Evolutionary conservation across 75 land plant species (phyloP).

Genomic region (Pinus taeda): DNA sequence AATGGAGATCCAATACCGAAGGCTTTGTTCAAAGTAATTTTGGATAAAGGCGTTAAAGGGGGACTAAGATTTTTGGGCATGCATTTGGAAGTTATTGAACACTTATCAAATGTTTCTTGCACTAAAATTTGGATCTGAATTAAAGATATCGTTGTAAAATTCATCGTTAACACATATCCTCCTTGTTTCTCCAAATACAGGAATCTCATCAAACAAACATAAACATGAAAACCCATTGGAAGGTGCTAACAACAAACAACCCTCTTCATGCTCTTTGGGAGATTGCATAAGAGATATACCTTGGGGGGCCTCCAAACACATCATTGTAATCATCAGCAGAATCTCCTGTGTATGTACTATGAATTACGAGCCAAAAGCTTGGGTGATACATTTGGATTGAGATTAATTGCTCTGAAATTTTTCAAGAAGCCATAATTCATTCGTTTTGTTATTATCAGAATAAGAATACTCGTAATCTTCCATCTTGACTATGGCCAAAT

Average conservation of each 20-base stretch:
- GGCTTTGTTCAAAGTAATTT: background rate
- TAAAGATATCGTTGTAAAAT: conserved; percentile 5
- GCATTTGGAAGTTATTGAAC: conserved; percentile 2
- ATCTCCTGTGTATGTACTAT: background rate
- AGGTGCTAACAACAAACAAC: background rate
- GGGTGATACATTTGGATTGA: conserved; percentile 6
- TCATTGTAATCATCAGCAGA: background rate
- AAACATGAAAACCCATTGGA: background rate
- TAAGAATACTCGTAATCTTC: background rate
- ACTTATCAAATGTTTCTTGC: background rate
- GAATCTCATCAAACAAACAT: background rate
- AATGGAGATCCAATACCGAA: background rate
- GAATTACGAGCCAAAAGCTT: background rate
- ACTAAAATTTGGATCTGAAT: background rate
- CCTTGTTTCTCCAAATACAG: conserved; percentile 2
- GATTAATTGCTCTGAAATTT: background rate
- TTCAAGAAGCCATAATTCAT: conserved; percentile 1
- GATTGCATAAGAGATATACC: conserved; percentile 2
- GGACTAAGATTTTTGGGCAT: background rate
- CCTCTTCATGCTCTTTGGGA: background rate
- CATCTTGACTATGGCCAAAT: background rate
- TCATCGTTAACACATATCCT: background rate
- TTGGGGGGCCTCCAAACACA: conserved; percentile 3
- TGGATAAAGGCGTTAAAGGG: background rate
- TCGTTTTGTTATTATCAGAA: background rate